Evolutionary conservation across 495 filamentous ascomycete genomes (phyloP).

Genomic region (Annulohypoxylon moriforme): DNA sequence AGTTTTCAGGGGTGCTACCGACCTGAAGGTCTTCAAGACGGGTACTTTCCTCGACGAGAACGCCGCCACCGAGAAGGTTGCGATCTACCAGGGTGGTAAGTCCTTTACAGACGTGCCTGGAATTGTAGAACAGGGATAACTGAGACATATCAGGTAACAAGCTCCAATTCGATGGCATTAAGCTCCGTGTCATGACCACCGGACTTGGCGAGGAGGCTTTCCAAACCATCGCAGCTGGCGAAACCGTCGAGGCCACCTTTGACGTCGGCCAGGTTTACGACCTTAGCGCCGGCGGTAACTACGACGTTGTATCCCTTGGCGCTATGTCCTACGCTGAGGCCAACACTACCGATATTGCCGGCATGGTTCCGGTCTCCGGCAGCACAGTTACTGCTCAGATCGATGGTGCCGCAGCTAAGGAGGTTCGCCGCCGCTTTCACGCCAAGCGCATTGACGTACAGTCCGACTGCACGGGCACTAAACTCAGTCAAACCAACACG

Average conservation of each 20-base stretch:
- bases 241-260: conserved; percentile 66
- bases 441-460: conserved; percentile 62
- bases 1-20: conserved; percentile 53
- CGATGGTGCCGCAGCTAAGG: conserved; percentile 62
- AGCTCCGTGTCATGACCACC: conserved; percentile 57
- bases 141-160: conserved; percentile 52
- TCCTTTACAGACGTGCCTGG: background rate
- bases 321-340: conserved; percentile 63
- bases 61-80: conserved; percentile 70
- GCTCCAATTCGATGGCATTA: conserved; percentile 69
- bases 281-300: conserved; percentile 62
- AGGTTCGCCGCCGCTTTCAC: conserved; percentile 59
- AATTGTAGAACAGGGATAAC: background rate
- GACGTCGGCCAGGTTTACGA: conserved; percentile 69
- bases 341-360: conserved; percentile 59
- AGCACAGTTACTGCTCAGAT: conserved; percentile 62
- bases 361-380: conserved; percentile 57
- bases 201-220: conserved; percentile 64
- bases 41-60: conserved; percentile 69
- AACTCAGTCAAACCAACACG: conserved; percentile 52
- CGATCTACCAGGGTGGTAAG: conserved; percentile 64
- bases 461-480: conserved; percentile 61
- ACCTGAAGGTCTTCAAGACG: conserved; percentile 69
- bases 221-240: conserved; percentile 66
- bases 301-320: conserved; percentile 59